Conservation (phyloP, 106 monocot species). For the Dendrobium officinale region DNA sequence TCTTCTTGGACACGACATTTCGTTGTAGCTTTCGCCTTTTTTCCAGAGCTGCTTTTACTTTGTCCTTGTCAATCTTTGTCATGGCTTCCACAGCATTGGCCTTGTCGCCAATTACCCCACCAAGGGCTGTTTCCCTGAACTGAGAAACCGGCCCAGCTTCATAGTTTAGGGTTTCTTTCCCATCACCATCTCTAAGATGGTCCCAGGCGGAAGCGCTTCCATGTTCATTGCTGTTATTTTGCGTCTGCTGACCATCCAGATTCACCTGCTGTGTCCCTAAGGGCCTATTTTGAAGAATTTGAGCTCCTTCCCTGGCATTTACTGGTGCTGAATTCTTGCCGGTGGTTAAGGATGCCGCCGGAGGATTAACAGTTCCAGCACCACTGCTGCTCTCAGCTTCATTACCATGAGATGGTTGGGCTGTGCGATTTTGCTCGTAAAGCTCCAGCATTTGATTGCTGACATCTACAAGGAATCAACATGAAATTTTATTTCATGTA, state of each 20-base stretch:
- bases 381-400: conserved; percentile 37
- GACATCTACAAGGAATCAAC: conserved; percentile 40
- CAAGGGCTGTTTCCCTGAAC: background rate
- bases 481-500: background rate
- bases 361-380: conserved; percentile 20
- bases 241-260: background rate
- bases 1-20: conserved; percentile 17
- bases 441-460: conserved; percentile 80
- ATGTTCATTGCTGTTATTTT: conserved; percentile 19
- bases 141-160: conserved; percentile 2
- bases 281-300: background rate
- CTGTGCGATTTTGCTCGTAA: conserved; percentile 54
- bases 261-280: background rate
- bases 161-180: conserved; percentile 2
- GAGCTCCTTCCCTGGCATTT: conserved; percentile 5
- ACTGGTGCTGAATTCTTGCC: conserved; percentile 19
- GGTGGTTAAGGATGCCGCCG: conserved; percentile 7
- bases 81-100: conserved; percentile 5
- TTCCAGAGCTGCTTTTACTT: conserved; percentile 65
- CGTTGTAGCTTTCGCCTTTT: conserved; percentile 27
- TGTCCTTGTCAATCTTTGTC: conserved; percentile 51
- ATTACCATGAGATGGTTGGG: conserved; percentile 30
- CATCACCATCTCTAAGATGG: conserved; percentile 10
- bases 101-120: background rate
- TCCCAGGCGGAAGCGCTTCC: background rate